Evolutionary conservation across 2,329 filamentous ascomycete genomes (phyloP), one percentile per base, ranked within the genome.

Genomic region (Hypoxylon sp.): DNA sequence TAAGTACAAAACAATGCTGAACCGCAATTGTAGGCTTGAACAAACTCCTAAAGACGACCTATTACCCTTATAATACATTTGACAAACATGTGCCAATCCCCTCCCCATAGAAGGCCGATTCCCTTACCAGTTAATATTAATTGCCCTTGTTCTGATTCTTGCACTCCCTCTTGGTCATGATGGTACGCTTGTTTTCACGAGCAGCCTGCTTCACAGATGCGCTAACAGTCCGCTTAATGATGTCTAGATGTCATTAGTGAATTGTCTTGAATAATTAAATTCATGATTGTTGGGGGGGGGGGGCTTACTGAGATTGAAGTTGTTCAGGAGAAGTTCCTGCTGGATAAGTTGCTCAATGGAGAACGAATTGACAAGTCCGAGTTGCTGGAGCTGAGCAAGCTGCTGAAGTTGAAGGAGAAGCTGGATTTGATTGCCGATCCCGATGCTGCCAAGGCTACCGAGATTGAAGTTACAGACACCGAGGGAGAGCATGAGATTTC

Each of bases 371-470:
- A 77, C 65, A 25, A 75, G 46, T 13, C 74, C 75, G 25, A 77
- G 73, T 14, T 65, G 61, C 60, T 75, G 68, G 32, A 76, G 72
- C 38, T 77, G 75, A 9, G 65, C 59, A 17, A 76, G 63, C 19
- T 76, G 74, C 56, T 77, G 75, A 17, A 77, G 73, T 36, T 76
- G 75, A 38, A 74, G 71, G 21, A 77, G 67, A 5, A 77, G 71
- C 63, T 77, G 72, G 32, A 76, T 69, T 65, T 76, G 63, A 64
- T 72, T 69, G 38, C 36, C 46, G 17, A 75, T n/a, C n/a, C 68
- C 63, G 14, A 77, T 69, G 17, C 60, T 60, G n/a, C 36, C 41
- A n/a, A 77, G 48, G 45, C 67, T 70, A 48, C 62, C 63, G 17
- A 74, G 32, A 58, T 75, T 50, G 64, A 77, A 75, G 72, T 75